A percentile compares a stretch with the other conserved stretches of the same genome.
Conservation (phyloP, 257 asterid genomes). For the Haberlea rhodopensis region DNA sequence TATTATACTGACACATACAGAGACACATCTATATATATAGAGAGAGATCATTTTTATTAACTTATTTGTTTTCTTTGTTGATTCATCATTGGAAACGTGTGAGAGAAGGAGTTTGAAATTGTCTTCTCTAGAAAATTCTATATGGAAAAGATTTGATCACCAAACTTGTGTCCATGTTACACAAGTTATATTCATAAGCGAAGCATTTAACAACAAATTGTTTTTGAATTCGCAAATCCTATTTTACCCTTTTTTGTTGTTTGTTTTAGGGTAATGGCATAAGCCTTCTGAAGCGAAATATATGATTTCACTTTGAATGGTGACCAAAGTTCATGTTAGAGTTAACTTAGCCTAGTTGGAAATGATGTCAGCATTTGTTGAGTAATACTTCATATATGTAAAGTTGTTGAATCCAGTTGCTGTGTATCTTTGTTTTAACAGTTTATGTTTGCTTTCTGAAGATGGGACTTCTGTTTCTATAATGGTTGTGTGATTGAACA, state of each 20-base stretch:
- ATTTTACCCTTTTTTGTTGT: constrained; percentile 16
- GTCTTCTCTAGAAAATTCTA: constrained; percentile 18
- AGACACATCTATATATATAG: background rate
- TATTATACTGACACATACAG: background rate
- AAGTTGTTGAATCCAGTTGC: constrained; percentile 13
- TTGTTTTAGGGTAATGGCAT: background rate
- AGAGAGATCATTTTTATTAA: background rate
- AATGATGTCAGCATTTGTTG: constrained; percentile 20
- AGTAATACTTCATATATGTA: constrained; percentile 1
- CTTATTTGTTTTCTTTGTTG: constrained; percentile 5
- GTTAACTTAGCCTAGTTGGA: constrained; percentile 15
- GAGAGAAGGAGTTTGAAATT: background rate
- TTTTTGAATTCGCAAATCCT: constrained; percentile 11
- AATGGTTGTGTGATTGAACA: constrained; percentile 92
- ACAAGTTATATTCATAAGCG: constrained; percentile 16
- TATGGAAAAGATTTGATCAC: constrained; percentile 12
- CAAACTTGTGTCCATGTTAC: constrained; percentile 7
- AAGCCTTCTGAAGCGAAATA: constrained; percentile 3
- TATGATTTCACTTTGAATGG: constrained; percentile 11
- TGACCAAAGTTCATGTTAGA: constrained; percentile 6
- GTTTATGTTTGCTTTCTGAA: constrained; percentile 36
- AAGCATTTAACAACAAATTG: constrained; percentile 7
- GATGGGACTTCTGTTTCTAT: constrained; percentile 94
- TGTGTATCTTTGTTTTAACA: constrained; percentile 12
- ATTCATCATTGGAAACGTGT: constrained; percentile 2